Evolutionary conservation across 129 eudicot species (phyloP).

Genomic region (Lonicera japonica): DNA sequence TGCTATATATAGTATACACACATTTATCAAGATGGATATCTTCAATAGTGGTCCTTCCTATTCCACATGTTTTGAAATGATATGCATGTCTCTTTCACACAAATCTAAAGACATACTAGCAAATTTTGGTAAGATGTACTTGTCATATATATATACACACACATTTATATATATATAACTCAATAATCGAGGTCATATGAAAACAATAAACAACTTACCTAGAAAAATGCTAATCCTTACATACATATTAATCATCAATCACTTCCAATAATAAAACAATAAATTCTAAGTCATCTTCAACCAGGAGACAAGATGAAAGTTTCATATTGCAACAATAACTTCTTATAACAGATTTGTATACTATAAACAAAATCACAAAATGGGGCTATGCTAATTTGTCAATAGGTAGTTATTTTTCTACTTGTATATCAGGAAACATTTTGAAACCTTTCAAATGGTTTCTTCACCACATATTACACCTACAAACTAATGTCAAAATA

Average conservation of each 20-base stretch:
- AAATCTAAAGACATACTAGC: neutral
- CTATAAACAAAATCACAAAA: constrained; percentile 18
- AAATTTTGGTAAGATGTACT: neutral
- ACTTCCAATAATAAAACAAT: neutral
- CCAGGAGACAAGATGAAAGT: neutral
- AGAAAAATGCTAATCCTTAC: neutral
- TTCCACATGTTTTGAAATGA: neutral
- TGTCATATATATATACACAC: too few species aligned
- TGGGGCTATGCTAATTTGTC: constrained; percentile 24
- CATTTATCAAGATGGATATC: neutral
- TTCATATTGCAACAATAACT: constrained; percentile 17
- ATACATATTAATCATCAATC: neutral
- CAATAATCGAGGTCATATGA: neutral
- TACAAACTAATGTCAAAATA: constrained; percentile 11
- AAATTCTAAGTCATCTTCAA: neutral
- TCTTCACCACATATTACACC: constrained; percentile 21
- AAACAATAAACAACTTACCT: neutral
- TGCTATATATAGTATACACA: neutral
- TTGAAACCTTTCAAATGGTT: constrained; percentile 16
- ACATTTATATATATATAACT: too few species aligned
- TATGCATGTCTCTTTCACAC: neutral
- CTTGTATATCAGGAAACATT: constrained; percentile 31
- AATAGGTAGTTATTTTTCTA: constrained; percentile 24
- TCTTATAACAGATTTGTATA: constrained; percentile 23
- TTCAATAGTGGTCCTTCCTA: neutral